These are phyloP conservation scores for Guillardia theta DNA, from an alignment of 78 protist genomes.

Conservation along the genomic window DNA sequence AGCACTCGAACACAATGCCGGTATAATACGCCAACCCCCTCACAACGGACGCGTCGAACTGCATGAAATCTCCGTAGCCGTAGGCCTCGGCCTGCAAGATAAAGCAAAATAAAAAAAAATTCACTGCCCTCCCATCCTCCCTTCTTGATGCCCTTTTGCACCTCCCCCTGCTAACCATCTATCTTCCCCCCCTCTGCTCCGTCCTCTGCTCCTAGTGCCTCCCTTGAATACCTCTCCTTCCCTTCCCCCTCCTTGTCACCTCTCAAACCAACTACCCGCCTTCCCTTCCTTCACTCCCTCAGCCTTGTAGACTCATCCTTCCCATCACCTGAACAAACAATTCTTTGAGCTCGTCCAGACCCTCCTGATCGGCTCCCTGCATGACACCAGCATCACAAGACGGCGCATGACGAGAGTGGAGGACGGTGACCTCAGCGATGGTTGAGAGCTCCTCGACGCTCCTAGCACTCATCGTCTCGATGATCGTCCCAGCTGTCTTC, in stretches of 20 bases:
- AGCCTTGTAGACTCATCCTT: too few relatives aligned
- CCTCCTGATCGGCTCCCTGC: not conserved
- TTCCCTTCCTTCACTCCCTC: too few relatives aligned
- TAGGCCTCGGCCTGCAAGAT: slow-evolving; percentile 47
- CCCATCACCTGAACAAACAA: not conserved
- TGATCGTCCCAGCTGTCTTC: slow-evolving; percentile 18
- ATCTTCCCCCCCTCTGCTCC: too few relatives aligned
- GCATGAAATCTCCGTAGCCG: slow-evolving; percentile 64
- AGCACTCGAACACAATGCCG: slow-evolving; percentile 74
- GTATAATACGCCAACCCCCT: slow-evolving; percentile 55
- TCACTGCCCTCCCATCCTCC: too few relatives aligned
- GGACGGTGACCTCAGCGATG: not conserved
- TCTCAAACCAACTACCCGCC: too few relatives aligned
- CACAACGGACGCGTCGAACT: slow-evolving; percentile 70
- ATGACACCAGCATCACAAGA: not conserved
- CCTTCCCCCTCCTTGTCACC: too few relatives aligned
- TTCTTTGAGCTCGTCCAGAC: not conserved
- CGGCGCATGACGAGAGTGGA: too few relatives aligned
- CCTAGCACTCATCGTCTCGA: slow-evolving; percentile 23
- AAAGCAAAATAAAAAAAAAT: not conserved
- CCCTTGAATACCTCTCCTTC: too few relatives aligned
- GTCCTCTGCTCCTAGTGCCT: too few relatives aligned
- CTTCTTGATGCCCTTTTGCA: too few relatives aligned
- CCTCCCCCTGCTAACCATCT: too few relatives aligned
- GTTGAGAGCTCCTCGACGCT: not conserved